phyloP scores from a whole-genome alignment of 805 yeast genomes.

The Myxozyma vanderwaltii region DNA sequence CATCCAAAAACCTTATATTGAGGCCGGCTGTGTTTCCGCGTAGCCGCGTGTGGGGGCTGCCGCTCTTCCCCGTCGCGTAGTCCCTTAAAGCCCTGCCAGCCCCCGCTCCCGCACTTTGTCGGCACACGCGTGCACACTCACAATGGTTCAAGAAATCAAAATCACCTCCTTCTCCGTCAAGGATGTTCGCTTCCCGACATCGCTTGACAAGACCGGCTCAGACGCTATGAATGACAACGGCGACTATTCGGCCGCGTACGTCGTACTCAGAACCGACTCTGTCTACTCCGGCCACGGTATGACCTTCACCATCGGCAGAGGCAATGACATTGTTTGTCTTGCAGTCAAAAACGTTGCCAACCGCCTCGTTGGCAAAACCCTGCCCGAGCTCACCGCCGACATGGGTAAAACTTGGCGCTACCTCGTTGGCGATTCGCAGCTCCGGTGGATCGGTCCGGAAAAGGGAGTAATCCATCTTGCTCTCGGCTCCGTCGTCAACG shows the following conservation, averaged over 20 bases:
- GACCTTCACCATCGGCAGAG: slow-evolving; percentile 49
- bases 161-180: slow-evolving; percentile 42
- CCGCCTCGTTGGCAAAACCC: slow-evolving; percentile 43
- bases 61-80: slow-evolving; percentile 8
- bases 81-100: too few relatives aligned
- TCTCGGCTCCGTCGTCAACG: slow-evolving; percentile 48
- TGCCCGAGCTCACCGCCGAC: slow-evolving; percentile 43
- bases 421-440: slow-evolving; percentile 47
- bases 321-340: slow-evolving; percentile 44
- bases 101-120: too few relatives aligned
- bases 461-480: slow-evolving; percentile 49
- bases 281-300: slow-evolving; percentile 46
- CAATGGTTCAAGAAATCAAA: slow-evolving; percentile 13
- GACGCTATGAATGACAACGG: slow-evolving; percentile 49
- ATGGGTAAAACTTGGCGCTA: slow-evolving; percentile 49
- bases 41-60: slow-evolving; percentile 11
- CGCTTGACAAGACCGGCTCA: slow-evolving; percentile 47
- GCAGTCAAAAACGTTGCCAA: slow-evolving; percentile 47
- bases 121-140: too few relatives aligned
- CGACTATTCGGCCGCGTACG: slow-evolving; percentile 49
- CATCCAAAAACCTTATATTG: too few relatives aligned
- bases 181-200: slow-evolving; percentile 41
- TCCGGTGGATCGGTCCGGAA: slow-evolving; percentile 53
- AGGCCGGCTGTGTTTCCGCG: neutral
- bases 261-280: slow-evolving; percentile 31